Base-by-base conservation (phyloP, 805 yeast genomes). In the Candida loeiensis region DNA sequence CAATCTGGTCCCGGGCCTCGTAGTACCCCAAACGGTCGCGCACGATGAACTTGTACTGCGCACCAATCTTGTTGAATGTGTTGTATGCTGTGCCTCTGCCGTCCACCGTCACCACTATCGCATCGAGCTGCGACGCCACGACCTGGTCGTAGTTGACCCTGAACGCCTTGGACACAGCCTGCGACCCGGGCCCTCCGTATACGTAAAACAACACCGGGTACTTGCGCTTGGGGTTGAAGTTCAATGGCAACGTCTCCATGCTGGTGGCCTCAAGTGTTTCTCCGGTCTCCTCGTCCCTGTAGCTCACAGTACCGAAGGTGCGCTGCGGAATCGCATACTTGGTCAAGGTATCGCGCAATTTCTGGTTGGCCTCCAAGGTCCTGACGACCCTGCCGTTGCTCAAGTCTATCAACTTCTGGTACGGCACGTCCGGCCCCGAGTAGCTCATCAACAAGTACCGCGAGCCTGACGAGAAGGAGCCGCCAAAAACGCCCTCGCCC, bases 131-230 rank as follows among this genome's bases (percentile, higher is more conserved):
- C 1, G 96, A 77, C 0, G 96, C 82, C 29, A 85, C 76, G 8
- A 85, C 81, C 20, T 84, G 76, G 45, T 90, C 84, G 61, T 88
- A 90, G 4, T 71, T 64, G 22, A 84, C 64, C 0, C 74, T 56
- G 53, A 79, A 88, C 11, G 66, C 56, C 46, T 84, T 79, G 31
- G 72, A 66, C 5, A 91, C 96, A 39, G 77, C 69, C 60, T 93
- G 98, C 4, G 95, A 85, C 25, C 89, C 93, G 6, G 99, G 99
- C 0, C 99, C 99, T 16, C 96, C 97, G 56, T 93, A 93, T 4
- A 89, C 89, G 56, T 74, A 89, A 58, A 93, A 91, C 43, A 93
- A 69, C 0, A 93, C 80, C 0, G 98, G 98, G 58, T 91, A 89
- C 57, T 81, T 71, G 51, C 71, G 66, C 6, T 63, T 52, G 9